A percentile compares a stretch with the other conserved stretches of the same genome.
phyloP scores from a whole-genome alignment of 345 rosid genomes.

The Melastoma malabathricum region DNA sequence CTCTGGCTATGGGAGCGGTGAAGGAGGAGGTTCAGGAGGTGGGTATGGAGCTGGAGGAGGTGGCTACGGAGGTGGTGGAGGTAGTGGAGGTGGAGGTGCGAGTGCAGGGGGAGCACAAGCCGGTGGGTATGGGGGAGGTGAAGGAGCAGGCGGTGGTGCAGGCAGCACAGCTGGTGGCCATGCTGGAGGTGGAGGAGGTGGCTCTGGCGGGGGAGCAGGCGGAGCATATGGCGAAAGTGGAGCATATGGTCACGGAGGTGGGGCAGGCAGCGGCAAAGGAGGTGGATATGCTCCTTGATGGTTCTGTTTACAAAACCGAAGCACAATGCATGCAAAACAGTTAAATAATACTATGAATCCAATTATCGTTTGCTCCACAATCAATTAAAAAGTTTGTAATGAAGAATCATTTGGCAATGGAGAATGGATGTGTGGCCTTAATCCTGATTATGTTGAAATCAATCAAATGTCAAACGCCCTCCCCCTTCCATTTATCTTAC shows the following conservation, averaged over 20 bases:
- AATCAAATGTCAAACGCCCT: too few species aligned
- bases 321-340: not conserved
- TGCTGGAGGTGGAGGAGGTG: constrained; percentile 14
- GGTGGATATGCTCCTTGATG: constrained; percentile 9
- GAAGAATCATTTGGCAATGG: too few species aligned
- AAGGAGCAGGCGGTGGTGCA: constrained; percentile 13
- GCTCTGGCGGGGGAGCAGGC: constrained; percentile 18
- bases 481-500: too few species aligned
- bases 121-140: constrained; percentile 7
- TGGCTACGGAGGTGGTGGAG: constrained; percentile 18
- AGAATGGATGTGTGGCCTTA: too few species aligned
- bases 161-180: too few species aligned
- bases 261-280: constrained; percentile 21
- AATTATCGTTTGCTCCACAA: too few species aligned
- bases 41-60: constrained; percentile 8
- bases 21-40: constrained; percentile 5
- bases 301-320: not conserved
- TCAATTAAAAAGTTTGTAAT: too few species aligned
- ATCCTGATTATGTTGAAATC: too few species aligned
- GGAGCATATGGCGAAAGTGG: constrained; percentile 16
- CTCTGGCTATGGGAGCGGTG: constrained; percentile 9
- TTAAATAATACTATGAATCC: not conserved
- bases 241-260: constrained; percentile 31
- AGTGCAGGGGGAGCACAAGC: constrained; percentile 16
- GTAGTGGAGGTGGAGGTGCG: constrained; percentile 11